Evolutionary conservation across 2,329 filamentous ascomycete species (phyloP).

Genomic region (Trichophyton schoenleinii): DNA sequence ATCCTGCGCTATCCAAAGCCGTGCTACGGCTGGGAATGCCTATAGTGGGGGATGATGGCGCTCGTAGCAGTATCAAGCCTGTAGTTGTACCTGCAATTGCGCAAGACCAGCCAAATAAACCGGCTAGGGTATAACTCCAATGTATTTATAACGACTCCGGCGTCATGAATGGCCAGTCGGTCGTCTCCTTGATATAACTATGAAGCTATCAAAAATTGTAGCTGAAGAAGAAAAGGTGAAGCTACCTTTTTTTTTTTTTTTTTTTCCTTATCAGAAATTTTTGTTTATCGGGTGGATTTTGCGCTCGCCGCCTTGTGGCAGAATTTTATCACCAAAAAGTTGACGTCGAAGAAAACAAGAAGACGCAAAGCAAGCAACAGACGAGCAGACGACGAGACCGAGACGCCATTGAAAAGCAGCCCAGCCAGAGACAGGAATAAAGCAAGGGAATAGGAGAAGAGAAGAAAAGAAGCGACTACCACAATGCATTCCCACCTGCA

Average conservation of each 20-base stretch:
- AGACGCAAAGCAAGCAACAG: neutral
- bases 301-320: slow-evolving; percentile 6
- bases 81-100: neutral
- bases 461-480: slow-evolving; percentile 10
- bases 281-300: slow-evolving; percentile 16
- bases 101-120: neutral
- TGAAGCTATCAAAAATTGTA: neutral
- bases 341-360: neutral
- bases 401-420: neutral
- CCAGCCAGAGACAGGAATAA: neutral
- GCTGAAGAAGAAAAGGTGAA: neutral
- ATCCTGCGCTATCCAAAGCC: neutral
- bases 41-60: neutral
- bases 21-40: neutral
- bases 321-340: neutral
- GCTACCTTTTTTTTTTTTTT: neutral
- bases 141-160: neutral
- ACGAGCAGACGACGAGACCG: neutral
- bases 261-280: neutral
- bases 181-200: neutral
- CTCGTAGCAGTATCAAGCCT: neutral
- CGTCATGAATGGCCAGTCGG: neutral
- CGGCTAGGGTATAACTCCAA: neutral
- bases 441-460: neutral
- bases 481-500: slow-evolving; percentile 96